Base-by-base conservation (phyloP, 305 asterid species). In the Fraxinus greggii region DNA sequence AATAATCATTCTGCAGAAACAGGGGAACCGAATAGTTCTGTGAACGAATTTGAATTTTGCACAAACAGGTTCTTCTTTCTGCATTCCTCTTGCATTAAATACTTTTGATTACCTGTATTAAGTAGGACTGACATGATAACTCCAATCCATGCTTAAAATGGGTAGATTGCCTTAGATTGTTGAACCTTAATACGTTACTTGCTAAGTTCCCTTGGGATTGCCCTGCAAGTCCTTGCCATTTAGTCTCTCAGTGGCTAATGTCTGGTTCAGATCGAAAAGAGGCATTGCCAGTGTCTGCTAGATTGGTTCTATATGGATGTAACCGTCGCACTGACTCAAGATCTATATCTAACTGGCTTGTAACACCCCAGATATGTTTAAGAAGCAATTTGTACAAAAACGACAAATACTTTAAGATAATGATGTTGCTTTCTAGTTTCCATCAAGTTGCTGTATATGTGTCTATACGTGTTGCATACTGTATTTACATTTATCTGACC, bases 1-100 rank as follows among this genome's bases (percentile, higher is more conserved):
- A 79, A 67, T 76, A 87, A 83, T 82, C 72, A 45, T 81, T 83
- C 54, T 69, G 35, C 54, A 3, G 85, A 80, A 56, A 69, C 81
- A 17, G 87, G 72, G 15, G 84, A 80, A 70, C 83, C 61, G 28
- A 85, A 84, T 23, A 82, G 7, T 79, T 80, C 89, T 75, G 86
- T 89, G 36, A 77, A 81, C 26, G 85, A 80, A 45, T 85, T 75
- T 79, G 86, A 79, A 3, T 83, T 81, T 84, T 75, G 76, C 83
- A 80, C 81, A 5, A 77, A 65, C 79, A 90, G 93, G 93, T 90
- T 78, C 40, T 32, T 38, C 54, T 63, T 56, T 78, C 48, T 51
- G 75, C 67, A 78, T 82, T 73, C 42, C 28, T 10, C 15, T 9
- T 67, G 33, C 10, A 28, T 23, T 74, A 72, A 29, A 31, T 35